phyloP scores from a whole-genome alignment of 1,139 yeast species.

The Candida mesenterica region DNA sequence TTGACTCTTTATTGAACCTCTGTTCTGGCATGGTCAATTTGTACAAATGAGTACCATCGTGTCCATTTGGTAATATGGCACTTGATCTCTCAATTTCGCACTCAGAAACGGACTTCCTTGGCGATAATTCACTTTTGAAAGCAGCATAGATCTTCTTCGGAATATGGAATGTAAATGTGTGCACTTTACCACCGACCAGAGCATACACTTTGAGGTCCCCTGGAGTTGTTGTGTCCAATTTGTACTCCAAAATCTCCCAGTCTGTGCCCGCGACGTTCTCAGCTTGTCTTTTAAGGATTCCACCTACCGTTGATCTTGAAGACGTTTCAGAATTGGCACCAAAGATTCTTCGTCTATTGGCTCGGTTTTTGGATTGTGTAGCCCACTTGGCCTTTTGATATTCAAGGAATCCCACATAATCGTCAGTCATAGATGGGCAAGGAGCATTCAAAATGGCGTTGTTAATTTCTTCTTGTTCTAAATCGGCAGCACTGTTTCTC shows the following conservation, averaged over 20 bases:
- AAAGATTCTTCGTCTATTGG: constrained; percentile 72
- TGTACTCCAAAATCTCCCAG: constrained; percentile 85
- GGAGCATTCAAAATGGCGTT: constrained; percentile 48
- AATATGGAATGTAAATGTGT: constrained; percentile 67
- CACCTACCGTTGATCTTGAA: constrained; percentile 57
- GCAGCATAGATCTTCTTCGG: constrained; percentile 73
- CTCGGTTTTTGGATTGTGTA: constrained; percentile 65
- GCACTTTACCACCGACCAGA: constrained; percentile 68
- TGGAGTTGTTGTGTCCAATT: constrained; percentile 53
- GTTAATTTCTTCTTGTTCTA: constrained; percentile 41
- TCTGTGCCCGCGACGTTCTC: constrained; percentile 70
- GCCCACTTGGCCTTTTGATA: constrained; percentile 89
- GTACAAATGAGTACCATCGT: constrained; percentile 54
- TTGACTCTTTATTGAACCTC: constrained; percentile 53
- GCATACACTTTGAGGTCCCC: constrained; percentile 79
- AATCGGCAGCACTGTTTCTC: constrained; percentile 23
- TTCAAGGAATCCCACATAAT: constrained; percentile 71
- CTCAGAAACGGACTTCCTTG: constrained; percentile 45
- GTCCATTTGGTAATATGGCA: constrained; percentile 71
- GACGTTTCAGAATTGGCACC: constrained; percentile 59
- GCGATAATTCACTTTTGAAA: constrained; percentile 52
- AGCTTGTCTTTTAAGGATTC: constrained; percentile 73
- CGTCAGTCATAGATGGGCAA: constrained; percentile 72
- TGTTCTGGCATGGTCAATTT: constrained; percentile 68
- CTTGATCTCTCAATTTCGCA: constrained; percentile 61